Evolutionary conservation across 345 rosid genomes (phyloP).

Genomic region (Gossypium herbaceum): DNA sequence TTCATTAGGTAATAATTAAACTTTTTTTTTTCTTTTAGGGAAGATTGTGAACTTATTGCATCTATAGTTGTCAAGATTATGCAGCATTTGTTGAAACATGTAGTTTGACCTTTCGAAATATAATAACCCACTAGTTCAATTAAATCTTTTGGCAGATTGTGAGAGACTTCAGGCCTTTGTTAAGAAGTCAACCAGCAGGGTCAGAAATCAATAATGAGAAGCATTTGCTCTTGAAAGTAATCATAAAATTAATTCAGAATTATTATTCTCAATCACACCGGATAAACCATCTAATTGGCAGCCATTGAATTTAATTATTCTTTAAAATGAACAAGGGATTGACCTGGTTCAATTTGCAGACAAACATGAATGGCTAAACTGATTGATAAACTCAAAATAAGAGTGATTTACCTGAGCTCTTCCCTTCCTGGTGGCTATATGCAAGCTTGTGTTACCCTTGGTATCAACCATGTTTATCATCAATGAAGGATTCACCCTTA

Average conservation of each 20-base stretch:
- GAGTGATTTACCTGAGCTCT: conserved; percentile 55
- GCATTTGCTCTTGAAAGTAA: not conserved
- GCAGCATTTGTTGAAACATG: not conserved
- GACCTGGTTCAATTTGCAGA: not conserved
- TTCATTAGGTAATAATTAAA: not conserved
- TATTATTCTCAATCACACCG: not conserved
- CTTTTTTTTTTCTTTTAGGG: not conserved
- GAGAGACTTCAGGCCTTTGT: not conserved
- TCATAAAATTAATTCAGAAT: not conserved
- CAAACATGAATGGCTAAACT: not conserved
- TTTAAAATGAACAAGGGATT: not conserved
- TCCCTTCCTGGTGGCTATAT: conserved; percentile 78
- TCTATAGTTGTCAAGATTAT: not conserved
- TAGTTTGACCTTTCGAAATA: not conserved
- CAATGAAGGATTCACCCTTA: conserved; percentile 50
- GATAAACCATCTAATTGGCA: not conserved
- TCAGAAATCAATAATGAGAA: not conserved
- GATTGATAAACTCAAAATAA: not conserved
- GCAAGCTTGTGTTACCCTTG: conserved; percentile 77
- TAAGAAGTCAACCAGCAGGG: not conserved
- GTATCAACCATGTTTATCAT: conserved; percentile 59
- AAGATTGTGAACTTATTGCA: not conserved
- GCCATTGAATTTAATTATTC: not conserved
- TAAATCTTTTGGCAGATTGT: not conserved
- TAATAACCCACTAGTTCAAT: not conserved